These are phyloP conservation scores for Fusarium liriodendri DNA, from an alignment of 2,329 filamentous ascomycete species.

Conservation along the genomic window DNA sequence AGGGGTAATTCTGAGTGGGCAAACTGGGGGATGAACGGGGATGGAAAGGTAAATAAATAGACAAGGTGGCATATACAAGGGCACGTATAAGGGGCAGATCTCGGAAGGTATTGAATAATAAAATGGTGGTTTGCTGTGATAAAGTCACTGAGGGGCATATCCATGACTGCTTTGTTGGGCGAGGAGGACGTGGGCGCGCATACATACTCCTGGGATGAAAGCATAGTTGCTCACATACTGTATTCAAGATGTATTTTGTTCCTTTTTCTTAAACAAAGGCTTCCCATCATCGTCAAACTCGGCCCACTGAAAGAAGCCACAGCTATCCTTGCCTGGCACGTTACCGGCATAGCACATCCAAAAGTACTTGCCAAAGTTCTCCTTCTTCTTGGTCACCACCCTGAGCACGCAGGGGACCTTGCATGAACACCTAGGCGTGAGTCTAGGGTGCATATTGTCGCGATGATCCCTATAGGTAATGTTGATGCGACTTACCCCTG, in stretches of 20 bases:
- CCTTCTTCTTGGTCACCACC: slow-evolving; percentile 82
- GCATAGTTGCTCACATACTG: neutral
- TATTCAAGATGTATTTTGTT: neutral
- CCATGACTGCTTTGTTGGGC: too few relatives aligned
- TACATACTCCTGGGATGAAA: neutral
- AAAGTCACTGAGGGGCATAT: neutral
- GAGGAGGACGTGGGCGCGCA: neutral
- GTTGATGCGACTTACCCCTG: slow-evolving; percentile 86
- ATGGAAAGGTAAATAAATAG: too few relatives aligned
- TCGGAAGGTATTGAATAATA: neutral
- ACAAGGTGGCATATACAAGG: neutral
- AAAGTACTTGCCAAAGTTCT: slow-evolving; percentile 84
- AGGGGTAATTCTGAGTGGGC: neutral
- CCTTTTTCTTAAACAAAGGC: slow-evolving; percentile 56
- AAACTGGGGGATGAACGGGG: too few relatives aligned
- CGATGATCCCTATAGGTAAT: slow-evolving; percentile 94
- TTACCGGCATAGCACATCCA: slow-evolving; percentile 92
- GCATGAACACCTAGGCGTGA: slow-evolving; percentile 84
- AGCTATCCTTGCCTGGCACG: slow-evolving; percentile 75
- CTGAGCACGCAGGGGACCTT: slow-evolving; percentile 75
- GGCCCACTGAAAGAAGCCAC: slow-evolving; percentile 86
- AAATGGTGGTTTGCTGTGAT: neutral
- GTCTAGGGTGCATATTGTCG: slow-evolving; percentile 77
- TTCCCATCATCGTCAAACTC: slow-evolving; percentile 88
- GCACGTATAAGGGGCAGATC: neutral